A percentile compares a stretch with the other conserved stretches of the same genome.
Conservation (phyloP, 305 asterid genomes). For the Euphrasia arctica region DNA sequence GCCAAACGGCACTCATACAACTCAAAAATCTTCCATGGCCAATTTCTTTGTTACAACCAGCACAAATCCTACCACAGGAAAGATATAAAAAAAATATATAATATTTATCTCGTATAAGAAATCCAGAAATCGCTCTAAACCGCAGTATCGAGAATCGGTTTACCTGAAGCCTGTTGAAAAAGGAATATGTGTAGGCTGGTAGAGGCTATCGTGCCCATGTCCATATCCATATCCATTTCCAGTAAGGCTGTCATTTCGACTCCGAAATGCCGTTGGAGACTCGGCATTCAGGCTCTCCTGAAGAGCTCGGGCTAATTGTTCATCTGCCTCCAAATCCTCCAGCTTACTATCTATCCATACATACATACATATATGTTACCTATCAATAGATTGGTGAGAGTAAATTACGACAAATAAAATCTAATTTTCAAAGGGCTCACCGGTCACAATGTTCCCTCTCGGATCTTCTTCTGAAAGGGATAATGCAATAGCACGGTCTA, state of each 20-base stretch:
- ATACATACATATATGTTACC: not conserved
- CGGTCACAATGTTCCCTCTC: constrained; percentile 44
- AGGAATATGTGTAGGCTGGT: constrained; percentile 41
- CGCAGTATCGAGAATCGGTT: constrained; percentile 5
- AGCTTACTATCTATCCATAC: constrained; percentile 35
- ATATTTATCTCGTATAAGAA: not conserved
- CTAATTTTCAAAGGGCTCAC: constrained; percentile 39
- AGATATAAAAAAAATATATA: too few relatives aligned
- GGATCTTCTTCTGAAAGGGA: constrained; percentile 84
- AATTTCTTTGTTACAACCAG: constrained; percentile 89
- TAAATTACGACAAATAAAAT: not conserved
- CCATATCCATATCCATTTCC: constrained; percentile 38
- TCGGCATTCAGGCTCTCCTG: constrained; percentile 78
- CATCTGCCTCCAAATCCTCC: constrained; percentile 79
- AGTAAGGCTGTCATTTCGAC: constrained; percentile 34
- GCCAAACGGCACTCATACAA: constrained; percentile 90
- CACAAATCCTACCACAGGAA: constrained; percentile 65
- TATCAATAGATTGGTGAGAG: not conserved
- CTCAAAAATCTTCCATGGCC: constrained; percentile 92
- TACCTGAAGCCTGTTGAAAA: constrained; percentile 42
- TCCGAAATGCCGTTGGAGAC: constrained; percentile 53
- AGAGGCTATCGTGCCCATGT: constrained; percentile 33
- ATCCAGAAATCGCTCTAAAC: not conserved
- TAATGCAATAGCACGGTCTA: constrained; percentile 89
- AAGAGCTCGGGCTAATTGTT: constrained; percentile 81